Conservation (phyloP, 345 rosid genomes). For the Sisymbrium altissimum region DNA sequence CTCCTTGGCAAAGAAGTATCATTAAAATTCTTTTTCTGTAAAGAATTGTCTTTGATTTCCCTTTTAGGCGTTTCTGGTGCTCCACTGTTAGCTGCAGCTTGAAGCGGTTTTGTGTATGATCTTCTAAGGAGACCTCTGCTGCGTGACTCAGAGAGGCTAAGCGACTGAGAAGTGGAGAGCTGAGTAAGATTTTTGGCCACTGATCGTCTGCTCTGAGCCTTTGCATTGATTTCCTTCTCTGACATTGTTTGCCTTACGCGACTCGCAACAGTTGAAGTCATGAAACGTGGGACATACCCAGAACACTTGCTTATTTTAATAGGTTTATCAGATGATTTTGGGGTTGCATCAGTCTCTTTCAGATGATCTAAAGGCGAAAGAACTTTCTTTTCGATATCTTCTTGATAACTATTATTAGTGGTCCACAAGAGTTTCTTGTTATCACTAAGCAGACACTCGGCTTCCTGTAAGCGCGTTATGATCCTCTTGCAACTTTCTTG, state of each 20-base stretch:
- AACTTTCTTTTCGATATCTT: constrained; percentile 27
- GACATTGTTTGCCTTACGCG: constrained; percentile 63
- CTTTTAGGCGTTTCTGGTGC: constrained; percentile 43
- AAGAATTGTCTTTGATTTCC: constrained; percentile 8
- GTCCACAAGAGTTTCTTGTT: constrained; percentile 50
- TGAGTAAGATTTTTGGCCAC: constrained; percentile 46
- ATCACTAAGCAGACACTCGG: constrained; percentile 48
- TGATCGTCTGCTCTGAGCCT: constrained; percentile 41
- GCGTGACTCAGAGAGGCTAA: constrained; percentile 58
- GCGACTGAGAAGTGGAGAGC: constrained; percentile 55
- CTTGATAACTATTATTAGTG: constrained; percentile 35
- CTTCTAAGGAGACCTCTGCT: constrained; percentile 42
- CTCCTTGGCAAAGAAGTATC: constrained; percentile 39
- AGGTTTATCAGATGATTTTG: constrained; percentile 34
- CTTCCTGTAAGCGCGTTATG: constrained; percentile 43
- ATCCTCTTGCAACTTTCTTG: constrained; percentile 51
- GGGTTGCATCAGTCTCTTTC: constrained; percentile 34
- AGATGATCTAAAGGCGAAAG: constrained; percentile 28
- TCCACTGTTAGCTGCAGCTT: constrained; percentile 31
- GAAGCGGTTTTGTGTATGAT: constrained; percentile 45
- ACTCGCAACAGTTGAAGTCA: constrained; percentile 87
- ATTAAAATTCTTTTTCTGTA: constrained; percentile 26
- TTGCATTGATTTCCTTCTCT: constrained; percentile 48
- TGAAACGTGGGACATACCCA: constrained; percentile 61
- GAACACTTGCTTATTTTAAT: constrained; percentile 27